These are phyloP conservation scores for Candida berthetii DNA, from an alignment of 805 yeast genomes.

Conservation along the genomic window DNA sequence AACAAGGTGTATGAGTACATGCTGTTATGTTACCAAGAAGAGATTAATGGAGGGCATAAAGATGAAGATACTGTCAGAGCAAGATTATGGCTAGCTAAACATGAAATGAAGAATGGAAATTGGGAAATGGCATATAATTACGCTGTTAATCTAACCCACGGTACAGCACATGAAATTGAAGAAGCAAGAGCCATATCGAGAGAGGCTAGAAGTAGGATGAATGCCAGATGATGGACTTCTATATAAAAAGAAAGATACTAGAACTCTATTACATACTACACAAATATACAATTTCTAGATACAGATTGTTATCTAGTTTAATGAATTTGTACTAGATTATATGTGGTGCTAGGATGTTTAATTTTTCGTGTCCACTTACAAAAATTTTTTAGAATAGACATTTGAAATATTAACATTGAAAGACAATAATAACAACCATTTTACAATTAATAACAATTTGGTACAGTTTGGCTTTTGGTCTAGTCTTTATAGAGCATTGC, in stretches of 20 bases:
- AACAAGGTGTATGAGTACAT: constrained; percentile 15
- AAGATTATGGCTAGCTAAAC: constrained; percentile 77
- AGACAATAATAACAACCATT: too few species aligned
- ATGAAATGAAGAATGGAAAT: constrained; percentile 48
- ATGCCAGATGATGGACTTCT: constrained; percentile 11
- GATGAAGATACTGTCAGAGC: constrained; percentile 77
- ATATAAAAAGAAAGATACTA: too few species aligned
- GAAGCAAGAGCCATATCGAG: constrained; percentile 83
- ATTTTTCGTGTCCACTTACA: background rate
- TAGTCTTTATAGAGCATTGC: background rate
- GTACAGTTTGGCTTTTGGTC: background rate
- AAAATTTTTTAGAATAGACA: too few species aligned
- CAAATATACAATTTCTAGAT: too few species aligned
- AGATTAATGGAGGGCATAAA: constrained; percentile 48
- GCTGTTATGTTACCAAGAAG: constrained; percentile 54
- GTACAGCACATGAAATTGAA: constrained; percentile 81
- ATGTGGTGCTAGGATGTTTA: background rate
- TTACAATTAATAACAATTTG: background rate
- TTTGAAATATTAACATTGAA: too few species aligned
- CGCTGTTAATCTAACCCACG: constrained; percentile 65
- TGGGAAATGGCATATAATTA: constrained; percentile 67
- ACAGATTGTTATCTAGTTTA: too few species aligned
- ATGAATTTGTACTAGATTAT: too few species aligned
- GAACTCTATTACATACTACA: too few species aligned
- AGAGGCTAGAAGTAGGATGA: constrained; percentile 59